Percentiles rank a stretch among this genome's conserved stretches.
phyloP scores from a whole-genome alignment of 1,284 basidiomycete genomes.

The Kwoniella shivajii region DNA sequence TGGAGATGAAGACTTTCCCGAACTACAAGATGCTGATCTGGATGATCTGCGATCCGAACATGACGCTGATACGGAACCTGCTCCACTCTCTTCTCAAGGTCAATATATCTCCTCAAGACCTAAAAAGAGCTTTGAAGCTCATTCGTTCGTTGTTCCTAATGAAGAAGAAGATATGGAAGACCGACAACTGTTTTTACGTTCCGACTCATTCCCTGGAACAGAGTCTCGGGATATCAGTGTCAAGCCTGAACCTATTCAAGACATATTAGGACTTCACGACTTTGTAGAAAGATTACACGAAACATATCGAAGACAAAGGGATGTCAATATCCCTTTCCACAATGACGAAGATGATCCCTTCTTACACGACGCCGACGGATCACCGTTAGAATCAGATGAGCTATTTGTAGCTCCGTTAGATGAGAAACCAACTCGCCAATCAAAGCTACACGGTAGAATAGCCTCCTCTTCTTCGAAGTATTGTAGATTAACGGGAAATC shows the following conservation, averaged over 20 bases:
- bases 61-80: neutral
- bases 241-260: neutral
- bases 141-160: slow-evolving; percentile 19
- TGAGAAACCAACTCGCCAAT: neutral
- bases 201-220: neutral
- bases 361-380: slow-evolving; percentile 31
- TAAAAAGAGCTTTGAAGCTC: slow-evolving; percentile 3
- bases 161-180: slow-evolving; percentile 29
- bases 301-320: neutral
- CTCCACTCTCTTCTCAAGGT: slow-evolving; percentile 6
- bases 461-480: slow-evolving; percentile 22
- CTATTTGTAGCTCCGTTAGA: slow-evolving; percentile 13
- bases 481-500: slow-evolving; percentile 25
- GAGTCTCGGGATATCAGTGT: neutral
- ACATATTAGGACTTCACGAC: neutral
- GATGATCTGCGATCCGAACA: neutral
- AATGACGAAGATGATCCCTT: slow-evolving; percentile 25
- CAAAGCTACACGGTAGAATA: slow-evolving; percentile 23
- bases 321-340: neutral
- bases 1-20: no score
- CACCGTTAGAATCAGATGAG: slow-evolving; percentile 21
- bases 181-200: slow-evolving; percentile 16
- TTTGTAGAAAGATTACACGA: neutral
- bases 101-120: slow-evolving; percentile 10
- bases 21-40: neutral